Evolutionary conservation across 352 stramenopile genomes (phyloP).

Genomic region (Globisporangium orthogonon): DNA sequence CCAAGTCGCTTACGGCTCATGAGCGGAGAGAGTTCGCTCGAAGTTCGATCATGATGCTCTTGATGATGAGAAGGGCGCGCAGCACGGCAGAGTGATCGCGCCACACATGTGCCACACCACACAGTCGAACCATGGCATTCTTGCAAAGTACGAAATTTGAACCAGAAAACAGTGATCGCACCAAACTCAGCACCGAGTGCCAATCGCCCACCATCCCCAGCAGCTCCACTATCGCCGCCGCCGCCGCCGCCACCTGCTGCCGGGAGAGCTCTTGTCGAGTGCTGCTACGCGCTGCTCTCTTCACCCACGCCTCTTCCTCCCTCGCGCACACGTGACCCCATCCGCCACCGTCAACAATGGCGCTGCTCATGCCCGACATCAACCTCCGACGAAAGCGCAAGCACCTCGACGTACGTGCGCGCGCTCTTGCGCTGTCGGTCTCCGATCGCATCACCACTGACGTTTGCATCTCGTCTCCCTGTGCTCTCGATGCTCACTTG

Average conservation of each 20-base stretch:
- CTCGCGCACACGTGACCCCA: background rate
- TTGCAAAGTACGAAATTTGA: background rate
- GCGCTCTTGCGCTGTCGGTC: background rate
- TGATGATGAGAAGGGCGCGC: too few relatives aligned
- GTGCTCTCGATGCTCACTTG: background rate
- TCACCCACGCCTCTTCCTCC: background rate
- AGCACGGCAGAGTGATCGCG: too few relatives aligned
- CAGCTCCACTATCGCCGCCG: background rate
- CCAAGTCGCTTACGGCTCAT: background rate
- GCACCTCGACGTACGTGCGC: constrained; percentile 37
- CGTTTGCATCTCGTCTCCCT: background rate
- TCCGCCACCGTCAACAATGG: constrained; percentile 16
- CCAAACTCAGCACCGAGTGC: background rate
- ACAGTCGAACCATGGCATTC: background rate
- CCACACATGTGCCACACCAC: too few relatives aligned
- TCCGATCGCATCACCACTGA: background rate
- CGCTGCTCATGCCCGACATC: constrained; percentile 62
- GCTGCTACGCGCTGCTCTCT: too few relatives aligned
- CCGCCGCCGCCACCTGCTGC: too few relatives aligned
- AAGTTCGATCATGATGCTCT: too few relatives aligned
- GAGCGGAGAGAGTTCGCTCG: too few relatives aligned
- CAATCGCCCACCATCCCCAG: too few relatives aligned
- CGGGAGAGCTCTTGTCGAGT: too few relatives aligned
- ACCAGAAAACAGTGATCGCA: background rate
- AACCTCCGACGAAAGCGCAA: constrained; percentile 56